Conservation (phyloP, 345 rosid genomes). For the Euphorbia tirucalli region DNA sequence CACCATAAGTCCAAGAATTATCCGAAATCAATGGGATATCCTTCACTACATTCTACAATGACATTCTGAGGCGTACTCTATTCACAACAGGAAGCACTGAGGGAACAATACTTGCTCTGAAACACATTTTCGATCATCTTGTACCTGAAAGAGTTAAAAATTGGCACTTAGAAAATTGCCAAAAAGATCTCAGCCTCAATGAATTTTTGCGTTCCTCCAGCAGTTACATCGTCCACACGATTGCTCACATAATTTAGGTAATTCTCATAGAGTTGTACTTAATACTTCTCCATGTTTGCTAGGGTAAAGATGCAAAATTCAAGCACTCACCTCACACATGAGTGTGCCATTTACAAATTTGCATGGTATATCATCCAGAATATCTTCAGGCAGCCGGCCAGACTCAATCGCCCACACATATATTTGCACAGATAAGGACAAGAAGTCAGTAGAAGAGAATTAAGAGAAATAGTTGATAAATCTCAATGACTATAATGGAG, state of each 20-base stretch:
- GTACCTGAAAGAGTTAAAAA: conserved; percentile 53
- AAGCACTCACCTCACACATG: conserved; percentile 70
- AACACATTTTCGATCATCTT: conserved; percentile 63
- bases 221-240: background rate
- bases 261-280: background rate
- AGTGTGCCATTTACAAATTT: conserved; percentile 71
- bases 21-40: conserved; percentile 81
- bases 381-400: conserved; percentile 82
- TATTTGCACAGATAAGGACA: background rate
- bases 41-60: conserved; percentile 86
- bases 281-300: background rate
- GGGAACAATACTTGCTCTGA: conserved; percentile 41
- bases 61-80: conserved; percentile 71
- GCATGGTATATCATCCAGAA: conserved; percentile 72
- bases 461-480: background rate
- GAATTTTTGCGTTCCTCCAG: background rate
- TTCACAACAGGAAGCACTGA: conserved; percentile 47
- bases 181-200: conserved; percentile 9
- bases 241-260: background rate
- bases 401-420: conserved; percentile 80
- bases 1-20: conserved; percentile 93
- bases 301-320: background rate
- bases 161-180: conserved; percentile 5
- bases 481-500: background rate
- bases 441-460: conserved; percentile 2